Percentiles rank a stretch among this genome's conserved stretches.
phyloP scores from a whole-genome alignment of 2,329 filamentous ascomycete genomes.

The Neoscytalidium dimidiatum region DNA sequence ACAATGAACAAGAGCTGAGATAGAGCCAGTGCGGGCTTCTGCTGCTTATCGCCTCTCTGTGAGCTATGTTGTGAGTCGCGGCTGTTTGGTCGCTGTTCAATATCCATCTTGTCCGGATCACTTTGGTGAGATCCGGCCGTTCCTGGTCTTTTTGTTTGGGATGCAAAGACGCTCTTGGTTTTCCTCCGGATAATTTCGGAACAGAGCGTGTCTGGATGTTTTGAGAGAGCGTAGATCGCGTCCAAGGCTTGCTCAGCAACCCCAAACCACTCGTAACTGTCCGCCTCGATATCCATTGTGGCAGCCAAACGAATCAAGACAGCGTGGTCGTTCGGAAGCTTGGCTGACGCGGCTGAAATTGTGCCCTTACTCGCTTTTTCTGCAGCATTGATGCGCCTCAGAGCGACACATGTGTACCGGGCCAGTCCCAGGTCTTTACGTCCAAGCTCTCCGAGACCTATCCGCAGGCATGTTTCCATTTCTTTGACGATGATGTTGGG shows the following conservation, averaged over 20 bases:
- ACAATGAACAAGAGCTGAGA: conserved; percentile 94
- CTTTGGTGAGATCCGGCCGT: conserved; percentile 9
- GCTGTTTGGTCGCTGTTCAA: conserved; percentile 23
- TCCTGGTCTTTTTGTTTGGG: conserved; percentile 37
- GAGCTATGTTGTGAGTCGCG: conserved; percentile 18
- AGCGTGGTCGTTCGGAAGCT: conserved; percentile 86
- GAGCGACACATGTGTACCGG: conserved; percentile 92
- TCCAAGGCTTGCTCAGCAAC: conserved; percentile 95
- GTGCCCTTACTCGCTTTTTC: conserved; percentile 70
- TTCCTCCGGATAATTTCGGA: conserved; percentile 87
- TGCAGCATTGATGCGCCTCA: conserved; percentile 84
- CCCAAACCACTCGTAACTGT: conserved; percentile 91
- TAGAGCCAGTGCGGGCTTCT: conserved; percentile 72
- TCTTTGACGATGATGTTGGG: conserved; percentile 92
- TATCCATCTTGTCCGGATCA: conserved; percentile 18
- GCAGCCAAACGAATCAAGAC: conserved; percentile 78
- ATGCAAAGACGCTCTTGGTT: conserved; percentile 77
- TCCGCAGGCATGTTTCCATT: conserved; percentile 90
- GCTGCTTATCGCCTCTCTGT: conserved; percentile 45
- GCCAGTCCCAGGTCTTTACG: conserved; percentile 82
- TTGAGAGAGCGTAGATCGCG: conserved; percentile 91
- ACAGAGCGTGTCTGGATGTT: conserved; percentile 90
- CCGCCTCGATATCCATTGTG: conserved; percentile 81
- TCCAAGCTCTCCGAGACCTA: conserved; percentile 81
- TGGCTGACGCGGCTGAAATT: conserved; percentile 58